Evolutionary conservation across 2,329 filamentous ascomycete genomes (phyloP).

Genomic region (Thelonectria blattea): DNA sequence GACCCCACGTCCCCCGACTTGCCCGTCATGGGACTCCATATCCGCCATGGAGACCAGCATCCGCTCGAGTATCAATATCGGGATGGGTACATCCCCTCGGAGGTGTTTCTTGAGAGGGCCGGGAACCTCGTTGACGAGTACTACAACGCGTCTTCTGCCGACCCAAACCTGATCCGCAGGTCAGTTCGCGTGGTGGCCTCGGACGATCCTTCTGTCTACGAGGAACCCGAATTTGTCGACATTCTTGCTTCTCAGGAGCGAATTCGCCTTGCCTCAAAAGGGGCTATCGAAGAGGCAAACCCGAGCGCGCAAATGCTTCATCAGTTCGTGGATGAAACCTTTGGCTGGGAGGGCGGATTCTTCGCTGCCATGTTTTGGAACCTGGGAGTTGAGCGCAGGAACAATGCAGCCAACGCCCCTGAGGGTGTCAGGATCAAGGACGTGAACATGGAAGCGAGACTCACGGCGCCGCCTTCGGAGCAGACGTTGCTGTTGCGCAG

Average conservation of each 20-base stretch:
- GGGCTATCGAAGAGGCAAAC: constrained; percentile 48
- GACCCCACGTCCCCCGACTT: constrained; percentile 47
- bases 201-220: constrained; percentile 80
- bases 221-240: constrained; percentile 64
- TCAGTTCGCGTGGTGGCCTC: constrained; percentile 72
- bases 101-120: constrained; percentile 68
- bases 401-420: constrained; percentile 46
- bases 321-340: constrained; percentile 75
- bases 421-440: constrained; percentile 34
- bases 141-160: constrained; percentile 51
- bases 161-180: constrained; percentile 45
- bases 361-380: constrained; percentile 83
- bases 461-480: constrained; percentile 46
- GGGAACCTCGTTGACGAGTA: constrained; percentile 58
- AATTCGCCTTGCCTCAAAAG: constrained; percentile 76
- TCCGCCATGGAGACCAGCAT: constrained; percentile 80
- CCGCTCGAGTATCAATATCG: constrained; percentile 79
- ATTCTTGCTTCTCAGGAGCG: constrained; percentile 72
- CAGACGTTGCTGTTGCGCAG: constrained; percentile 72
- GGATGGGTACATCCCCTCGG: constrained; percentile 77
- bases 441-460: constrained; percentile 34
- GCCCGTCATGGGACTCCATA: constrained; percentile 70
- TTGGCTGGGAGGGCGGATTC: constrained; percentile 90
- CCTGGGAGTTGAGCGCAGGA: constrained; percentile 61
- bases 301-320: constrained; percentile 59